phyloP scores from a whole-genome alignment of 1,284 basidiomycete genomes.

The Trametes versicolor region DNA sequence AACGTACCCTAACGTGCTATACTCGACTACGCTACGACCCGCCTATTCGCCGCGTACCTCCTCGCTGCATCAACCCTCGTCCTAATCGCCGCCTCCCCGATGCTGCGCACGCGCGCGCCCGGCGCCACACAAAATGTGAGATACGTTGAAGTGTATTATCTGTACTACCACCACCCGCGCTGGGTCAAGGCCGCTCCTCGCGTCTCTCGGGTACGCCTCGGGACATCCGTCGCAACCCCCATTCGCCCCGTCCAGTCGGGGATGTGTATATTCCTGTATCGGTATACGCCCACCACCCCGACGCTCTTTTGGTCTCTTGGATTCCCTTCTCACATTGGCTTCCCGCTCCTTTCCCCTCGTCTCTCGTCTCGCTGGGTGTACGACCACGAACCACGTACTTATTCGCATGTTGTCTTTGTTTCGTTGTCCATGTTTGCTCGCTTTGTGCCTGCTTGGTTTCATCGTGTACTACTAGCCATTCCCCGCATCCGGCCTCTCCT shows the following conservation, averaged over 20 bases:
- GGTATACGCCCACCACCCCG: conserved; percentile 30
- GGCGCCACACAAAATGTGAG: conserved; percentile 29
- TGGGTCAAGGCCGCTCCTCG: conserved; percentile 22
- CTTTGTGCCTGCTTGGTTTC: conserved; percentile 14
- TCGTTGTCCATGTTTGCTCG: conserved; percentile 25
- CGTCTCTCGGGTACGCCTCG: conserved; percentile 13
- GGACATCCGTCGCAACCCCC: conserved; percentile 9
- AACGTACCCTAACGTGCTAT: conserved; percentile 28
- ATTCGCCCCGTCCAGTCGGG: conserved; percentile 7
- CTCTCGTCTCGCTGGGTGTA: conserved; percentile 26
- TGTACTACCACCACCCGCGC: conserved; percentile 30
- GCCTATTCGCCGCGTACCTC: conserved; percentile 24
- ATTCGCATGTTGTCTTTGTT: conserved; percentile 15
- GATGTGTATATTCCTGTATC: conserved; percentile 37
- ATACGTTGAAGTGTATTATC: conserved; percentile 29
- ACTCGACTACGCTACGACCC: conserved; percentile 34
- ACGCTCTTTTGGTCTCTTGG: conserved; percentile 30
- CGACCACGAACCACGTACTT: conserved; percentile 27
- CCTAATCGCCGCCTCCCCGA: neutral
- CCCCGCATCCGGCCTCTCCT: conserved; percentile 4
- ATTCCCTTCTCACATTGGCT: conserved; percentile 1
- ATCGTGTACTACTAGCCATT: conserved; percentile 19
- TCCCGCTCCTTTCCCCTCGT: conserved; percentile 8
- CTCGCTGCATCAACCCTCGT: conserved; percentile 3
- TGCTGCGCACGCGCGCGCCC: conserved; percentile 13